Percentiles rank a stretch among this genome's conserved stretches.
These are phyloP conservation scores for Torulaspora gathmanii DNA, from an alignment of 805 yeast species.

Conservation along the genomic window DNA sequence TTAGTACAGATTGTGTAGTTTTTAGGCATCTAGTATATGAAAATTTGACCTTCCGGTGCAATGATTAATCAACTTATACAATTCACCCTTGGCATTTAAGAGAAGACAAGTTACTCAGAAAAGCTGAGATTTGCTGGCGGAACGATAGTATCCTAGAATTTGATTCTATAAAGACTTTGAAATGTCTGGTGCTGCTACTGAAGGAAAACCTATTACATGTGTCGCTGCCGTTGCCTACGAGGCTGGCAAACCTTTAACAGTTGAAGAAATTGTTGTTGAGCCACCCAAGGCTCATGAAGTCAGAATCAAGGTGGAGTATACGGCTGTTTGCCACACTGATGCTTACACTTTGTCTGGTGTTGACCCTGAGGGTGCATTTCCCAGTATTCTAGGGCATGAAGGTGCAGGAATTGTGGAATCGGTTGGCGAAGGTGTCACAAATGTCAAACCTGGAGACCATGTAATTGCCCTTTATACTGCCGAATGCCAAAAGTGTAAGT, in stretches of 20 bases:
- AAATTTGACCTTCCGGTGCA: too few relatives aligned
- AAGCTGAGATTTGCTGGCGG: too few relatives aligned
- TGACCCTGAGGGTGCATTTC: conserved; percentile 97
- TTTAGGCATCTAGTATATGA: too few relatives aligned
- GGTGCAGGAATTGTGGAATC: conserved; percentile 97
- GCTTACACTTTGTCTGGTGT: conserved; percentile 92
- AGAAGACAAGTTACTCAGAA: too few relatives aligned
- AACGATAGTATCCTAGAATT: too few relatives aligned
- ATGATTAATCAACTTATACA: too few relatives aligned
- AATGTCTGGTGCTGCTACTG: conserved; percentile 20
- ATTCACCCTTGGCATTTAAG: too few relatives aligned
- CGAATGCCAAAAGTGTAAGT: conserved; percentile 91
- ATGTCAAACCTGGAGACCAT: conserved; percentile 87
- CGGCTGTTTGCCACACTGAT: conserved; percentile 98
- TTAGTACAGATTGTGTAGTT: too few relatives aligned
- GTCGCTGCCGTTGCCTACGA: conserved; percentile 98
- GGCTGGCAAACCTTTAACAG: conserved; percentile 73
- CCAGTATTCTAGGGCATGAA: conserved; percentile 92
- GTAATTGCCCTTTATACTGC: conserved; percentile 95
- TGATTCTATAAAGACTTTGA: neutral
- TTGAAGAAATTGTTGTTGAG: conserved; percentile 84
- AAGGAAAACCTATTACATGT: conserved; percentile 61
- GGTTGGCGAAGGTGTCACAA: conserved; percentile 89
- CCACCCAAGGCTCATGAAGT: conserved; percentile 98
- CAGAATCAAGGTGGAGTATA: conserved; percentile 76